Percentiles rank a stretch among this genome's conserved stretches.
These are phyloP conservation scores for Trifolium repens DNA, from an alignment of 306 rosid genomes.

Conservation along the genomic window DNA sequence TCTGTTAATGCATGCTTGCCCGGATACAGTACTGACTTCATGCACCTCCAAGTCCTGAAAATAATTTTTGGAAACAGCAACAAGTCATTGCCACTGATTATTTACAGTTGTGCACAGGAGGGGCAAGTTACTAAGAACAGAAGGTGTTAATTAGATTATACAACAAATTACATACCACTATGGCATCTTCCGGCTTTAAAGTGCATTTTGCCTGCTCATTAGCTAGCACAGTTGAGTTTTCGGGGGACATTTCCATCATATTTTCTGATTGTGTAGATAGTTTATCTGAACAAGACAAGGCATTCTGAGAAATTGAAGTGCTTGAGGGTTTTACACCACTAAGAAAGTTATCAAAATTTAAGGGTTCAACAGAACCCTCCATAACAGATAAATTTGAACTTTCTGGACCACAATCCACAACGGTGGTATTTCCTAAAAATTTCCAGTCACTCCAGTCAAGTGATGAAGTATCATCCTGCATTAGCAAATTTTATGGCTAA, in stretches of 20 bases:
- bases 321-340: constrained; percentile 35
- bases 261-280: constrained; percentile 44
- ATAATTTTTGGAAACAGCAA: constrained; percentile 39
- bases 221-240: constrained; percentile 39
- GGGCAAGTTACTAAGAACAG: constrained; percentile 15
- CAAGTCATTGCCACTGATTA: constrained; percentile 33
- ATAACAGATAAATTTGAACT: constrained; percentile 47
- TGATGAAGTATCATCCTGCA: constrained; percentile 63
- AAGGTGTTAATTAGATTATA: background rate
- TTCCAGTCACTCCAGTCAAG: constrained; percentile 79
- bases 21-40: constrained; percentile 38
- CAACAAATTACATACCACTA: constrained; percentile 50
- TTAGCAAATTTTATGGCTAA: constrained; percentile 37
- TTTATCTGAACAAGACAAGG: constrained; percentile 46
- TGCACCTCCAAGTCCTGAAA: constrained; percentile 53
- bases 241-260: constrained; percentile 37
- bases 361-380: constrained; percentile 62
- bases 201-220: constrained; percentile 36
- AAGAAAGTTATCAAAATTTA: constrained; percentile 59
- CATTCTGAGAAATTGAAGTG: constrained; percentile 40
- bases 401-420: constrained; percentile 34
- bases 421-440: constrained; percentile 49
- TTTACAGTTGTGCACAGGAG: constrained; percentile 1
- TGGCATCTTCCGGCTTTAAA: constrained; percentile 38
- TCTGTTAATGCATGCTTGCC: constrained; percentile 40